phyloP scores from a whole-genome alignment of 2,329 filamentous ascomycete species.

The Pezizomycotina sp. region DNA sequence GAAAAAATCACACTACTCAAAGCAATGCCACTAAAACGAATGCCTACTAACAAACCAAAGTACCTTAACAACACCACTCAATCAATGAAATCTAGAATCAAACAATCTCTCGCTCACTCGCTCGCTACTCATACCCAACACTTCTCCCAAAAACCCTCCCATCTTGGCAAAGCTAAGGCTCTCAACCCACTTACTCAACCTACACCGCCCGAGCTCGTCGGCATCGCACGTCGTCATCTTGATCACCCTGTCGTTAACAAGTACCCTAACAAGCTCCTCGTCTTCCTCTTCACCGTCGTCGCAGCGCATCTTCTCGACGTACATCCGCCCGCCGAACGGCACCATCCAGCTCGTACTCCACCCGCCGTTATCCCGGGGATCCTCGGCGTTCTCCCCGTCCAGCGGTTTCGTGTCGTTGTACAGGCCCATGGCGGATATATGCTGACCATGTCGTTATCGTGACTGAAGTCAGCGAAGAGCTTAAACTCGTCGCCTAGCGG shows the following conservation, averaged over 20 bases:
- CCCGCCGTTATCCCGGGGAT: conserved; percentile 42
- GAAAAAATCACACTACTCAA: too few relatives aligned
- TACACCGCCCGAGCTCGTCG: conserved; percentile 56
- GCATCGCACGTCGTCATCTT: conserved; percentile 52
- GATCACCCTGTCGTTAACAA: conserved; percentile 72
- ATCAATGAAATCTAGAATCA: too few relatives aligned
- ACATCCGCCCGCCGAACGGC: conserved; percentile 64
- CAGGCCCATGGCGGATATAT: conserved; percentile 60
- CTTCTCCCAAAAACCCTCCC: too few relatives aligned
- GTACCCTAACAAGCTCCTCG: conserved; percentile 58
- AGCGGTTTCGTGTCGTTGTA: conserved; percentile 49
- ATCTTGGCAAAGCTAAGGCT: conserved; percentile 55
- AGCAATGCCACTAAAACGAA: too few relatives aligned
- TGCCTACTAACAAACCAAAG: too few relatives aligned
- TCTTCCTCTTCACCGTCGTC: conserved; percentile 40
- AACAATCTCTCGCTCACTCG: too few relatives aligned
- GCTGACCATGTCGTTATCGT: conserved; percentile 73
- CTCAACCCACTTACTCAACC: conserved; percentile 50
- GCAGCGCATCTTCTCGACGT: conserved; percentile 77
- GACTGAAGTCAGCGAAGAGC: conserved; percentile 78
- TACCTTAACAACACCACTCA: too few relatives aligned
- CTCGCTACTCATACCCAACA: too few relatives aligned
- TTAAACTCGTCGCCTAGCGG: conserved; percentile 42
- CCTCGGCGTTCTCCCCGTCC: conserved; percentile 36
- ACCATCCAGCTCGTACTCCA: conserved; percentile 66